These are phyloP conservation scores for Claviceps sp. DNA, from an alignment of 2,329 filamentous ascomycete species.

Conservation along the genomic window DNA sequence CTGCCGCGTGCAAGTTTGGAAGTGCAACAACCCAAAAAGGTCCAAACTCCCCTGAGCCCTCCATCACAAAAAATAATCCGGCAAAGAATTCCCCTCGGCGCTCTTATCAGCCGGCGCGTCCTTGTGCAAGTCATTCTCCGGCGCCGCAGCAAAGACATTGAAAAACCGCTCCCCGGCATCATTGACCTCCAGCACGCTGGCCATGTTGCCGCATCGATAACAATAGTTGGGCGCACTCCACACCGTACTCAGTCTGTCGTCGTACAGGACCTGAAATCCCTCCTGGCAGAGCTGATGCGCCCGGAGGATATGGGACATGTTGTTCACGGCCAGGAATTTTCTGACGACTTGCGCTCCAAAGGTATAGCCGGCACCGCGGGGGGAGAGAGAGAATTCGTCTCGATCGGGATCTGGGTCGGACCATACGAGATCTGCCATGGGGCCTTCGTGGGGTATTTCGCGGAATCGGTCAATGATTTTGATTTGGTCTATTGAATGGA, in stretches of 20 bases:
- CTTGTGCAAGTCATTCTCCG: slow-evolving; percentile 85
- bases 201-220: slow-evolving; percentile 93
- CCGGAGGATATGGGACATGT: slow-evolving; percentile 92
- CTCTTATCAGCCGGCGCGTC: slow-evolving; percentile 71
- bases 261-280: slow-evolving; percentile 92
- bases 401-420: slow-evolving; percentile 94
- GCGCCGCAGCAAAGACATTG: slow-evolving; percentile 94
- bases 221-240: slow-evolving; percentile 98
- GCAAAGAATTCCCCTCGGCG: slow-evolving; percentile 49
- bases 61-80: slow-evolving; percentile 55
- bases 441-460: slow-evolving; percentile 95
- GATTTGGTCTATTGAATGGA: slow-evolving; percentile 98
- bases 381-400: slow-evolving; percentile 91
- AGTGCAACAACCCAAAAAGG: too few species aligned
- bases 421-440: slow-evolving; percentile 99
- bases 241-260: slow-evolving; percentile 86
- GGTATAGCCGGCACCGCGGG: slow-evolving; percentile 88
- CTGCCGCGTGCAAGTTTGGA: too few species aligned
- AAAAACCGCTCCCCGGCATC: slow-evolving; percentile 88
- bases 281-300: slow-evolving; percentile 99
- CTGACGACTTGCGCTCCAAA: slow-evolving; percentile 97
- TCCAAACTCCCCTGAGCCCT: too few species aligned
- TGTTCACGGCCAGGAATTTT: slow-evolving; percentile 95
- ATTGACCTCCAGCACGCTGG: slow-evolving; percentile 90
- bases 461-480: slow-evolving; percentile 99